Conservation (phyloP, 306 rosid species). For the Trichosanthes cucumerina region DNA sequence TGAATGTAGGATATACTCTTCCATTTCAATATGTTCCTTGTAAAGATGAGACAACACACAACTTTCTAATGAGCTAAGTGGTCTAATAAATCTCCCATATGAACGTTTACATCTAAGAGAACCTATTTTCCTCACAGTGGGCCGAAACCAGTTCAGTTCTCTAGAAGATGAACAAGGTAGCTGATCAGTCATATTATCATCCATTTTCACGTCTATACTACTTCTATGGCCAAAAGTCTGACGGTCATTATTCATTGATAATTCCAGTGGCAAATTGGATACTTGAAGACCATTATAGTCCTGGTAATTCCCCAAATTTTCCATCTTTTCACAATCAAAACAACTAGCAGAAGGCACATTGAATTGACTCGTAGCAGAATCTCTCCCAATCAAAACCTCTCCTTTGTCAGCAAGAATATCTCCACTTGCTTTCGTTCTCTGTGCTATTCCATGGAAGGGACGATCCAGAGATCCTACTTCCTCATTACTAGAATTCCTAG, state of each 20-base stretch:
- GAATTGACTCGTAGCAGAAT: background rate
- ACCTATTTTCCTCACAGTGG: conserved; percentile 33
- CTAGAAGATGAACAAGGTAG: conserved; percentile 11
- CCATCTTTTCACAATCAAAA: conserved; percentile 2
- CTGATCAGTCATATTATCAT: background rate
- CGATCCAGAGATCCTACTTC: background rate
- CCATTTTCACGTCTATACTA: background rate
- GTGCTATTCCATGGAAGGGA: background rate
- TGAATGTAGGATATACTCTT: conserved; percentile 38
- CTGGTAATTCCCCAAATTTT: background rate
- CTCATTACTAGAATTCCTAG: conserved; percentile 1
- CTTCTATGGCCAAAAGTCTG: background rate
- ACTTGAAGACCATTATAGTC: background rate
- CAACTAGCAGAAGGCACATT: background rate
- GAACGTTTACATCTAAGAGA: conserved; percentile 30
- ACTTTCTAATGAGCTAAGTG: conserved; percentile 58
- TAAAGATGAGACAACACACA: conserved; percentile 70
- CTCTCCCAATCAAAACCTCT: conserved; percentile 16
- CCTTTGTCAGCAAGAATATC: background rate
- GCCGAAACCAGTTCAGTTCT: conserved; percentile 21
- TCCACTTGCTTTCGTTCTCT: background rate
- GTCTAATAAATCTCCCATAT: conserved; percentile 25
- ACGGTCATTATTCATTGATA: background rate
- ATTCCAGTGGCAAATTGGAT: conserved; percentile 3
- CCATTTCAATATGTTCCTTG: conserved; percentile 45